Conservation (phyloP, 2,329 filamentous ascomycete species). For the Curvularia hawaiiensis region DNA sequence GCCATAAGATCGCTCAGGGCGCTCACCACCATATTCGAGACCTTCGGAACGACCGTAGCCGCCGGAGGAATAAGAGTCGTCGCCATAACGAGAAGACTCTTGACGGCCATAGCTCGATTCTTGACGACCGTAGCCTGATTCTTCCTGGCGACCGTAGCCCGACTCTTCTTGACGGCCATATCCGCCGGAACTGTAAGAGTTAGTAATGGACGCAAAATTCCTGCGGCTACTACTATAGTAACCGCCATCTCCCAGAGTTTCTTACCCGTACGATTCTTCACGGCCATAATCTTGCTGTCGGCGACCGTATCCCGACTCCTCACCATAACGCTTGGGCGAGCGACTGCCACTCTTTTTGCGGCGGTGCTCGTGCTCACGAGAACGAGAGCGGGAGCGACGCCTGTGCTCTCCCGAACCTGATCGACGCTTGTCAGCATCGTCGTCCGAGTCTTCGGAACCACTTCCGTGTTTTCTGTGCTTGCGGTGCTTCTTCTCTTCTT, state of each 20-base stretch:
- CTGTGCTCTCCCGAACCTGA: slow-evolving; percentile 25
- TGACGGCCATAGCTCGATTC: slow-evolving; percentile 5
- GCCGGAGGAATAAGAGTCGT: slow-evolving; percentile 19
- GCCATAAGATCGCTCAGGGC: slow-evolving; percentile 17
- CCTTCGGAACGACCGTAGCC: slow-evolving; percentile 19
- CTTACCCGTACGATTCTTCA: slow-evolving; percentile 11
- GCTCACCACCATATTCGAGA: slow-evolving; percentile 17
- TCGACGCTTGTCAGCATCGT: slow-evolving; percentile 29
- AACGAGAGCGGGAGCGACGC: slow-evolving; percentile 17
- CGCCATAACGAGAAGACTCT: slow-evolving; percentile 2
- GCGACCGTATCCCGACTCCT: slow-evolving; percentile 20
- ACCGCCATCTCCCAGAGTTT: slow-evolving; percentile 1
- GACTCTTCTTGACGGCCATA: slow-evolving; percentile 12
- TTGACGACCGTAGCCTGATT: slow-evolving; percentile 11
- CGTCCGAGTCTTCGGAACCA: slow-evolving; percentile 15
- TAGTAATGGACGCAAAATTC: not conserved
- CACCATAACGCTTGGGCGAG: slow-evolving; percentile 34
- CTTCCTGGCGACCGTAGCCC: slow-evolving; percentile 13
- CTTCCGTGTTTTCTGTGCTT: slow-evolving; percentile 24
- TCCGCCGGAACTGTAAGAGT: slow-evolving; percentile 9
- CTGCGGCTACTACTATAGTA: not conserved
- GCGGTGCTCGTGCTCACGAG: slow-evolving; percentile 23
- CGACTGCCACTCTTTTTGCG: slow-evolving; percentile 29
- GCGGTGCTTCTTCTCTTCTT: slow-evolving; percentile 26
- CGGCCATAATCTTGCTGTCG: slow-evolving; percentile 18